Conservation (phyloP, 1,139 yeast species). For the Blastobotrys niveus region DNA sequence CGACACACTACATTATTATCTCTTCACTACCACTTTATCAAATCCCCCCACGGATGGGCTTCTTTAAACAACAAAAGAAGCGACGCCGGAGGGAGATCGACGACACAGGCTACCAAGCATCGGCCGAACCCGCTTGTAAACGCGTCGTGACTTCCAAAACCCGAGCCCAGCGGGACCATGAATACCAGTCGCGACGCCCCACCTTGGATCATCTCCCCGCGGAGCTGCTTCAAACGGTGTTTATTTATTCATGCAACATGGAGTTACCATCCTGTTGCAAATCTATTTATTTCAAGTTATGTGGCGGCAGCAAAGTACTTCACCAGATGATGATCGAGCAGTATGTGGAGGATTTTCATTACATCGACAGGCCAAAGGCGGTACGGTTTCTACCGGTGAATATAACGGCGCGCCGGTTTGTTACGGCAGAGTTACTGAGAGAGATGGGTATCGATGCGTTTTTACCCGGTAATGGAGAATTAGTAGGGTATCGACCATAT, state of each 20-base stretch:
- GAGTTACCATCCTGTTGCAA: slow-evolving; percentile 15
- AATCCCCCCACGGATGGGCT: too few species aligned
- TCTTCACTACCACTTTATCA: too few species aligned
- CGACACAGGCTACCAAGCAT: too few species aligned
- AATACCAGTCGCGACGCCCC: background rate
- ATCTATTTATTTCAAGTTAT: slow-evolving; percentile 11
- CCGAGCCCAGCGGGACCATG: background rate
- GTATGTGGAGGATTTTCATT: slow-evolving; percentile 2
- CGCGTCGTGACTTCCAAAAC: too few species aligned
- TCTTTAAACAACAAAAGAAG: too few species aligned
- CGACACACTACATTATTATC: too few species aligned
- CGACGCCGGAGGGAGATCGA: too few species aligned
- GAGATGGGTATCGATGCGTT: slow-evolving; percentile 10
- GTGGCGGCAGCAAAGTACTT: background rate
- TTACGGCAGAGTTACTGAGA: slow-evolving; percentile 16
- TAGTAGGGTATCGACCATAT: background rate
- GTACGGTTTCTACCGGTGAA: slow-evolving; percentile 6
- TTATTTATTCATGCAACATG: slow-evolving; percentile 17
- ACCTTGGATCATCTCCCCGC: slow-evolving; percentile 19
- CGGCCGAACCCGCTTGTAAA: too few species aligned
- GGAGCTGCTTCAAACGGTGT: slow-evolving; percentile 20
- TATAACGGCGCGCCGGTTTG: slow-evolving; percentile 14
- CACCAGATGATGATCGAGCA: slow-evolving; percentile 9
- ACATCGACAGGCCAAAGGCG: background rate
- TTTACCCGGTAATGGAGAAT: background rate